Percentiles rank a stretch among this genome's conserved stretches.
Conservation (phyloP, 2,329 filamentous ascomycete species). For the Fusarium longipes region DNA sequence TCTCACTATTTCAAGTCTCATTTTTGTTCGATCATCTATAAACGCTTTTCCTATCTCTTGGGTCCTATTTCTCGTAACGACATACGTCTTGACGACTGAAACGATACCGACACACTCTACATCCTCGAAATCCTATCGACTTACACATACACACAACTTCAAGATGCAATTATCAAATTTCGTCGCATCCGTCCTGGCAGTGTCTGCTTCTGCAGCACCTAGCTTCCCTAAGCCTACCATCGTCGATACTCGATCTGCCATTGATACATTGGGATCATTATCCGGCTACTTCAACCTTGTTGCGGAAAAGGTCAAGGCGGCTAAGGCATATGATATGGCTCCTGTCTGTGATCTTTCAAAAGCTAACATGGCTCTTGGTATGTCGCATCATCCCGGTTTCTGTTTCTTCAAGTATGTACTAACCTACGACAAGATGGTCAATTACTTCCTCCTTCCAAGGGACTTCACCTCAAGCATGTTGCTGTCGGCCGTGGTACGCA, state of each 20-base stretch:
- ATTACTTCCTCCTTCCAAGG: constrained; percentile 70
- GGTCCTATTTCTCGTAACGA: constrained; percentile 30
- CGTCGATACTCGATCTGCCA: constrained; percentile 52
- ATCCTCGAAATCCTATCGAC: constrained; percentile 12
- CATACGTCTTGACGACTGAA: constrained; percentile 28
- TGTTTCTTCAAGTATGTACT: constrained; percentile 14
- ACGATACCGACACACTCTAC: constrained; percentile 20
- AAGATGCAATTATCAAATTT: constrained; percentile 65
- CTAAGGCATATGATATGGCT: constrained; percentile 54
- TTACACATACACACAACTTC: constrained; percentile 25
- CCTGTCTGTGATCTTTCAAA: constrained; percentile 66
- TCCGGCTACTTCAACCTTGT: constrained; percentile 71
- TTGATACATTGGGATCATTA: constrained; percentile 58
- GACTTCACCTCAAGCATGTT: constrained; percentile 77
- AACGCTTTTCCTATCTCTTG: constrained; percentile 24
- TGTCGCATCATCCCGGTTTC: constrained; percentile 46
- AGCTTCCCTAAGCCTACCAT: constrained; percentile 53
- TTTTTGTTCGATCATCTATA: constrained; percentile 22
- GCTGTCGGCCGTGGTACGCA: constrained; percentile 89
- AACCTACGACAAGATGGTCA: constrained; percentile 51
- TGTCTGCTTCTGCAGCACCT: constrained; percentile 61
- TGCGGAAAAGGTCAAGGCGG: constrained; percentile 64
- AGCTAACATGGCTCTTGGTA: constrained; percentile 63
- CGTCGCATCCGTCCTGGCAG: constrained; percentile 58
- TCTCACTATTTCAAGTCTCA: constrained; percentile 22